Evolutionary conservation across 2,329 filamentous ascomycete species (phyloP).

Genomic region (Ophiostoma ips): DNA sequence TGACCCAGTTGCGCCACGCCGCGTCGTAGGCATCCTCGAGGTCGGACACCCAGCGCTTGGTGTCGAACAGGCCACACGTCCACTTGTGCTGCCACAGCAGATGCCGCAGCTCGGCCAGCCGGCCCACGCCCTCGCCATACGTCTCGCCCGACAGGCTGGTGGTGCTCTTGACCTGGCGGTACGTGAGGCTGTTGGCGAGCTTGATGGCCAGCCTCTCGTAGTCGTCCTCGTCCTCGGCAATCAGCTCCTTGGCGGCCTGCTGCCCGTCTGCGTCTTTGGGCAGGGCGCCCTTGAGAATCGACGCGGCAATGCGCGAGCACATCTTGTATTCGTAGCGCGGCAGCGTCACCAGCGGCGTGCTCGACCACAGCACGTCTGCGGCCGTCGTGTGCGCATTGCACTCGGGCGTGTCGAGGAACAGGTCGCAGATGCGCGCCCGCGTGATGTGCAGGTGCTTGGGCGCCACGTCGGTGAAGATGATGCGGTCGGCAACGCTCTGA

Average conservation of each 20-base stretch:
- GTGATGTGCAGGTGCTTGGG: slow-evolving; percentile 91
- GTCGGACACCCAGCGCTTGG: slow-evolving; percentile 77
- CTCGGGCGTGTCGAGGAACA: slow-evolving; percentile 94
- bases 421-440: slow-evolving; percentile 77
- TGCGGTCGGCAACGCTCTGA: slow-evolving; percentile 66
- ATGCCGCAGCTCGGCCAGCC: slow-evolving; percentile 64
- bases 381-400: slow-evolving; percentile 98
- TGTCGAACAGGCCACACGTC: slow-evolving; percentile 82
- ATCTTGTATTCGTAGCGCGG: slow-evolving; percentile 95
- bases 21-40: slow-evolving; percentile 78
- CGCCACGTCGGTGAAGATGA: slow-evolving; percentile 92
- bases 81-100: slow-evolving; percentile 74
- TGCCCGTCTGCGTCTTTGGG: slow-evolving; percentile 57
- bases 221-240: slow-evolving; percentile 62
- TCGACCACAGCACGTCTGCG: slow-evolving; percentile 91
- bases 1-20: slow-evolving; percentile 81
- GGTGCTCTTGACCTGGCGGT: slow-evolving; percentile 24
- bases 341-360: slow-evolving; percentile 79
- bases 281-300: slow-evolving; percentile 78
- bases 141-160: slow-evolving; percentile 14
- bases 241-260: slow-evolving; percentile 57
- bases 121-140: slow-evolving; percentile 45
- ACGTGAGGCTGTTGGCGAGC: slow-evolving; percentile 50
- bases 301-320: slow-evolving; percentile 96
- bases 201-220: slow-evolving; percentile 69